A percentile compares a stretch with the other conserved stretches of the same genome.
Conservation (phyloP, 148 eudicot species). For the Cornus suecica region DNA sequence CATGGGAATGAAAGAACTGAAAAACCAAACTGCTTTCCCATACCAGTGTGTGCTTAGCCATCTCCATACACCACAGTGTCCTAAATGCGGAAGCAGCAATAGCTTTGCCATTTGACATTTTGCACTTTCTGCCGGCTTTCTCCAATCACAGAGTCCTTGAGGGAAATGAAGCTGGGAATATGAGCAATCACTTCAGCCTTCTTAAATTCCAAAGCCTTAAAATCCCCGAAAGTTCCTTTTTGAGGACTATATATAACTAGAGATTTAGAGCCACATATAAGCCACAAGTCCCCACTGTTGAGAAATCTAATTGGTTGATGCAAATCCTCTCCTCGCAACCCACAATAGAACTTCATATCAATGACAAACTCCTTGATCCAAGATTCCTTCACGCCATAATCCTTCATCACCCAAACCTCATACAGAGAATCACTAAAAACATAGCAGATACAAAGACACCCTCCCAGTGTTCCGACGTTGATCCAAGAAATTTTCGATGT, state of each 20-base stretch:
- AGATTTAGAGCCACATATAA: conserved; percentile 10
- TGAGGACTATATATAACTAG: conserved; percentile 22
- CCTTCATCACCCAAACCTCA: conserved; percentile 34
- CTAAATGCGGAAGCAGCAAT: background rate
- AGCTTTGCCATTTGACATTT: background rate
- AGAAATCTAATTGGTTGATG: conserved; percentile 20
- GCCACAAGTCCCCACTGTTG: conserved; percentile 31
- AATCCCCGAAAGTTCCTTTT: conserved; percentile 27
- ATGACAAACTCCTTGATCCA: conserved; percentile 30
- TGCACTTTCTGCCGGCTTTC: conserved; percentile 1
- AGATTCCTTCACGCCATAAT: conserved; percentile 32
- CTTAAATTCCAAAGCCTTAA: conserved; percentile 5
- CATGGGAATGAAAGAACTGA: background rate
- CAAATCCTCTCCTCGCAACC: conserved; percentile 9
- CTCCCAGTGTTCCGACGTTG: conserved; percentile 16
- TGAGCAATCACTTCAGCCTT: conserved; percentile 5
- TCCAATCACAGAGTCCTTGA: conserved; percentile 20
- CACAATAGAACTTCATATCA: conserved; percentile 24
- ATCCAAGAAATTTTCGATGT: conserved; percentile 16
- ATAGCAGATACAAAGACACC: conserved; percentile 31
- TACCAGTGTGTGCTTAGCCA: background rate
- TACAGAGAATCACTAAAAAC: conserved; percentile 14
- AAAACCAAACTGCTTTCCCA: background rate
- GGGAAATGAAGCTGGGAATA: conserved; percentile 31
- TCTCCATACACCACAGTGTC: background rate